Evolutionary conservation across 495 filamentous ascomycete species (phyloP), one percentile per base, ranked within the genome.

Genomic region (Aspergillus steynii): DNA sequence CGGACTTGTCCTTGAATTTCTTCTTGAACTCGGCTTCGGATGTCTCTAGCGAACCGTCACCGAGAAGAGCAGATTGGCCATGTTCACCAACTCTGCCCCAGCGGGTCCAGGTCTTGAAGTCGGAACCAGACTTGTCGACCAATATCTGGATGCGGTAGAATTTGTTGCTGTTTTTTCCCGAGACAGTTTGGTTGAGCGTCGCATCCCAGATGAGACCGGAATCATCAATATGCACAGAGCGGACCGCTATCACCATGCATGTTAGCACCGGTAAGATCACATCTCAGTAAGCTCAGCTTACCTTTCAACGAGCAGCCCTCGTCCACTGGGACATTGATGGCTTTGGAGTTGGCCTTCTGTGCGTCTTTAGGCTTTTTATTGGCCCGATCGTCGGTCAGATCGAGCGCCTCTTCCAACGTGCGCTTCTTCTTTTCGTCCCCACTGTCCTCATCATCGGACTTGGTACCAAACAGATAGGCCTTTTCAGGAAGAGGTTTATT

Each of bases 1-100:
- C 91, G 0, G 89, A 83, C 71, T 96, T 95, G 61, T 85, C 82
- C 61, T 85, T 92, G 81, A 96, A 96, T 62, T 90, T 90, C 67
- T 83, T 86, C 32, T 89, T 73, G 58, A 91, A 96, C 5, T 80
- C 60, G 1, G 49, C 60, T 29, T 83, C 68, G 0, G 90, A 90
- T 5, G 61, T 45, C 0, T 62, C 60, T 6, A 88, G 63, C 20
- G 61, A 52, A 9, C 78, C 75, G 31, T 70, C 34, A 2, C 76
- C 78, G 2, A 88, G 63, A 20, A 77, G 58, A 1, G 81, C 78
- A 6, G 68, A 80, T 64, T 90, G 85, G 2, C 91, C 91, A 34
- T 56, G 65, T 59, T 93, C 90, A 0, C 91, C 92, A 7, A 94
- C 90, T 15, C 91, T 83, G 10, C 92, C 92, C 89, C 88, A 94